Conservation (phyloP, 306 rosid species). For the Vachellia collinsii region DNA sequence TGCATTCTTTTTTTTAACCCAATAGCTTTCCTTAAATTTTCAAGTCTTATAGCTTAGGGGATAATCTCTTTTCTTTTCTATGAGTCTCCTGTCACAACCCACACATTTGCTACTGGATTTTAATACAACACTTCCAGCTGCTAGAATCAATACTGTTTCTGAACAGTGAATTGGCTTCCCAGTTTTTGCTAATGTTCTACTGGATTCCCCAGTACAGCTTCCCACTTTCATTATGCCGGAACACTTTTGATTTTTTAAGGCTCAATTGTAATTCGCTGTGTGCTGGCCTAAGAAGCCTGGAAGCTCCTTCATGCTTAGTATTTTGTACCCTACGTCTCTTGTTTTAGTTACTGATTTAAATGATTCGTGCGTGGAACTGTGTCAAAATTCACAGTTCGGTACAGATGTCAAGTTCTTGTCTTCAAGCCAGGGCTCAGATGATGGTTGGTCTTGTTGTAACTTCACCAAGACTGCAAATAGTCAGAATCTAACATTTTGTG, state of each 20-base stretch:
- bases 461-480: conserved; percentile 88
- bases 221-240: conserved; percentile 29
- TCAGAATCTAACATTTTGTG: conserved; percentile 95
- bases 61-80: conserved; percentile 1
- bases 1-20: neutral
- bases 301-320: conserved; percentile 60
- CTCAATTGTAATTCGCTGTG: neutral
- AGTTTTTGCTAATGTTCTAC: conserved; percentile 27
- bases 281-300: conserved; percentile 45
- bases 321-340: conserved; percentile 53
- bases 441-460: conserved; percentile 89
- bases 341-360: conserved; percentile 74
- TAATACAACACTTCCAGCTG: conserved; percentile 32
- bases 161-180: conserved; percentile 30
- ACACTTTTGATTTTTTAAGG: conserved; percentile 28
- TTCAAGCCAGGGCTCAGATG: conserved; percentile 88
- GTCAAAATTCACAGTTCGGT: conserved; percentile 73
- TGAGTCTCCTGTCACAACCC: conserved; percentile 10
- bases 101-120: conserved; percentile 28
- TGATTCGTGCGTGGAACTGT: conserved; percentile 84
- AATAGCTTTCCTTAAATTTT: neutral
- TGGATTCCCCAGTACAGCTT: conserved; percentile 28
- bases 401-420: conserved; percentile 86
- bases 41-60: conserved; percentile 13
- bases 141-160: conserved; percentile 20